Base-by-base conservation (phyloP, 805 yeast genomes). In the Wickerhamomyces chaumierensis region DNA sequence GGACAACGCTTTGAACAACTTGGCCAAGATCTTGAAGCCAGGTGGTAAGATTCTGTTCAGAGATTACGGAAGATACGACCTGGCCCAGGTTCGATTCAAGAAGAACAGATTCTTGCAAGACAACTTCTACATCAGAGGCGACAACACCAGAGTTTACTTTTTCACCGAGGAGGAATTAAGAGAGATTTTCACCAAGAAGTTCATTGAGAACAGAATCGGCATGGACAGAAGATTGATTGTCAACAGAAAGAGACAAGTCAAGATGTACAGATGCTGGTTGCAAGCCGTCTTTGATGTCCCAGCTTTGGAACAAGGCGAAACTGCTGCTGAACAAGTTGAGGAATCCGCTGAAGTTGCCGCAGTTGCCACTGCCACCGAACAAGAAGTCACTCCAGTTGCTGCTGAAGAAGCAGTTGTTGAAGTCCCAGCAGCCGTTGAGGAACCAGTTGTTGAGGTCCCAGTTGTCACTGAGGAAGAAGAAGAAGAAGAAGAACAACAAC, bases 201-300 rank as follows among this genome's bases (percentile, higher is more conserved):
- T 90, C 52, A 57, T 53, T n/a, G 90, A 83, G 46, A 71, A 66
- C 31, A 80, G 72, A 55, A 80, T 92, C 32, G 97, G 84, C 2
- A 82, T 94, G 1, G 98, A 92, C 62, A 73, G 96, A 56, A 66
- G 98, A 50, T 66, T 92, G 49, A 65, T 92, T 46, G 96, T 92
- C 18, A 92, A 92, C 58, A 71, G 98, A 52, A 88, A 90, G 62
- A 80, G 90, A 55, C 82, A 82, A 58, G 63, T 92, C 46, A 92
- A 92, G 61, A 92, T 92, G 98, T 92, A 85, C 57, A 69, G 98
- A 52, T 84, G 87, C 42, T 92, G 98, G 98, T 63, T 92, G 40
- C 98, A 92, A 62, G 97, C 92, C 1, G 87, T 85, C 19, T 90
- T 90, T 57, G 70, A 65, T 28, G 67, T 60, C 29, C 65, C 66